Evolutionary conservation across 345 rosid genomes (phyloP), one percentile per base, ranked within the genome.

Genomic region (Eucalyptus melliodora): DNA sequence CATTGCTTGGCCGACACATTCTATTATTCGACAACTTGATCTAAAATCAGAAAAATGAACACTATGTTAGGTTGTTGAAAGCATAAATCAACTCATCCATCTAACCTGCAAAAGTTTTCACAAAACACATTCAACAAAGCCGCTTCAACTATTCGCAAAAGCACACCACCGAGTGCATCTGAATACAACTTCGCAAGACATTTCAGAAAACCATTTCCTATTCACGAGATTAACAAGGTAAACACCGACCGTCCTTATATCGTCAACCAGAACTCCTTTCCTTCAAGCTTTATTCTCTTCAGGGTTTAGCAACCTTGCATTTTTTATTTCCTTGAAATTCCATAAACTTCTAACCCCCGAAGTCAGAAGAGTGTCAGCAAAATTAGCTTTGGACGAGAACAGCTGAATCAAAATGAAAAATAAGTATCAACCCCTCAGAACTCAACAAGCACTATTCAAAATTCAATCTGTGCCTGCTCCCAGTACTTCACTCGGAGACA

Each of bases 1-100:
- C 86, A 65, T 91, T 42, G 69, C 60, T 89, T 19, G 88, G 88
- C 80, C 30, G 90, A 77, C 24, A 21, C 19, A 90, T 56, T 88
- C 87, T 90, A 89, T 69, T 65, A 50, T 89, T 88, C 30, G 83
- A 87, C 86, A 91, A 69, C 72, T 91, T 93, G 56, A 92, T 88
- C 93, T 95, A 86, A 50, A 87, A 40, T 51, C 83, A 77, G 83
- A 37, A 77, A 44, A 26, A 50, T 10, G 26, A 86, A 50, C 19
- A 50, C 59, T 53, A n/a, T 45, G 87, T 53, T 51, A 86, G 77
- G 40, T 6, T 17, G 26, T 21, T 3, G 11, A 87, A 87, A 60
- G 53, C 56, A 50, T 14, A 11, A 27, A 24, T 56, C 5, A 50
- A 69, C 31, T 80, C 69, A 42, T 40, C 50, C 51, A 23, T 11